Base-by-base conservation (phyloP, 1,284 basidiomycete species). In the Thecaphora thlaspeos region DNA sequence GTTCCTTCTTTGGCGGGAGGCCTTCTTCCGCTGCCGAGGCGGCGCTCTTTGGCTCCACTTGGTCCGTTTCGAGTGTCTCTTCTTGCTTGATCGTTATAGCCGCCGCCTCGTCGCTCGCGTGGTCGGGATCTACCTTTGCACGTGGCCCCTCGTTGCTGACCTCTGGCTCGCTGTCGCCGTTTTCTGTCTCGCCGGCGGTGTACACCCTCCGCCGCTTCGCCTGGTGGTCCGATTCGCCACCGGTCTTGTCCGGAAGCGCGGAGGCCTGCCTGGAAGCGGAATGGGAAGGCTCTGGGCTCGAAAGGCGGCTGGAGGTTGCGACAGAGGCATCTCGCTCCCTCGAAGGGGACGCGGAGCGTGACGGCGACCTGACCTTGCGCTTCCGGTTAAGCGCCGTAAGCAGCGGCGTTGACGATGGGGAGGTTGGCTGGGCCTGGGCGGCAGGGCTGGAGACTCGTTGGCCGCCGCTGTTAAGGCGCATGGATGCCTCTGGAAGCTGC, bases 261-360 rank as follows among this genome's bases (percentile, higher is more conserved):
- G 58, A 61, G 12, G 53, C 46, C 15, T 57, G 54, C n/a, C 62
- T 43, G 23, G 62, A 65, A 17, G 41, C 54, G 3, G 62, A 36
- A 34, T 60, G 51, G 4, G 62, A 65, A n/a, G 56, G 54, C 42
- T 65, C 62, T 37, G 62, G 62, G 39, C 62, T 65, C n/a, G 62
- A 65, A 9, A 65, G 51, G 15, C 62, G 57, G 34, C 62, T 65
- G 4, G 62, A 65, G n/a, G 62, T 61, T 14, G 62, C 62, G n/a
- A 65, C 49, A 8, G 62, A 65, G 7, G 55, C 58, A 23, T 65
- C 62, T 12, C 62, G 50, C n/a, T 65, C 62, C 28, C 58, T 50
- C 12, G 52, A 60, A 5, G 47, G 46, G 18, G 61, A 63, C 2
- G 50, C 41, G 0, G 62, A 65, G 10, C 62, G 57, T 5, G 62